phyloP scores from a whole-genome alignment of 2,329 filamentous ascomycete species.

The Trichophyton rubrum region DNA sequence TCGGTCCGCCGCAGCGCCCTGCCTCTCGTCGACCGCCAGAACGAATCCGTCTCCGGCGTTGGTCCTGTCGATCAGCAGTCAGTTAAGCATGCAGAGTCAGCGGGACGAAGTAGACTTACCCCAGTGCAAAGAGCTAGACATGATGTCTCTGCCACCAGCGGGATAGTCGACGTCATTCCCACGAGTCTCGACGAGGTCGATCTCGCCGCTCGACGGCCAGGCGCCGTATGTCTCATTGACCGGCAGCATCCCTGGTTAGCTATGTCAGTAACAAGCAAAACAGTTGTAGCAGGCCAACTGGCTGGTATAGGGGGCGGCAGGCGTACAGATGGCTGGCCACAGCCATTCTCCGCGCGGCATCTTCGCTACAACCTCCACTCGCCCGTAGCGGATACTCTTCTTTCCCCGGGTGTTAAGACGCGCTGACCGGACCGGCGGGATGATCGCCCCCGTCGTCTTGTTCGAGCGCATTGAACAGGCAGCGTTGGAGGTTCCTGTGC shows the following conservation, averaged over 20 bases:
- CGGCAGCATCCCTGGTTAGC: constrained; percentile 37
- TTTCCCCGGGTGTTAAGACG: constrained; percentile 39
- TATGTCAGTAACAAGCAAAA: constrained; percentile 10
- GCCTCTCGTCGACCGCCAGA: constrained; percentile 20
- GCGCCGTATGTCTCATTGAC: constrained; percentile 36
- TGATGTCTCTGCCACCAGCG: constrained; percentile 32
- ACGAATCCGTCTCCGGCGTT: constrained; percentile 8
- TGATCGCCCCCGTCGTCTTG: constrained; percentile 33
- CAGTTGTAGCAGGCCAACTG: neutral
- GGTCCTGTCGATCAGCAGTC: constrained; percentile 4
- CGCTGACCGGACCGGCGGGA: constrained; percentile 40
- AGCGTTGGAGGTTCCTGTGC: constrained; percentile 27
- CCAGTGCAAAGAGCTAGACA: constrained; percentile 22
- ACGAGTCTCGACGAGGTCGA: constrained; percentile 41
- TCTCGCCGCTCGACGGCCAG: constrained; percentile 43
- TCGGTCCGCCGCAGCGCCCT: constrained; percentile 20
- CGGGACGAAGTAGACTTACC: constrained; percentile 1
- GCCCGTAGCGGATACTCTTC: constrained; percentile 38
- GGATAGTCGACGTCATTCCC: constrained; percentile 35
- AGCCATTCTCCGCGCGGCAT: constrained; percentile 44
- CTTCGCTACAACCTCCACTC: constrained; percentile 43
- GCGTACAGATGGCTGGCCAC: constrained; percentile 40
- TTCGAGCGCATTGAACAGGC: constrained; percentile 35
- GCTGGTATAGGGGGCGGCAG: neutral
- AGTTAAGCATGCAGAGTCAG: neutral